Percentiles rank a stretch among this genome's conserved stretches.
phyloP scores from a whole-genome alignment of 257 asterid genomes.

The Leonotis leonurus region DNA sequence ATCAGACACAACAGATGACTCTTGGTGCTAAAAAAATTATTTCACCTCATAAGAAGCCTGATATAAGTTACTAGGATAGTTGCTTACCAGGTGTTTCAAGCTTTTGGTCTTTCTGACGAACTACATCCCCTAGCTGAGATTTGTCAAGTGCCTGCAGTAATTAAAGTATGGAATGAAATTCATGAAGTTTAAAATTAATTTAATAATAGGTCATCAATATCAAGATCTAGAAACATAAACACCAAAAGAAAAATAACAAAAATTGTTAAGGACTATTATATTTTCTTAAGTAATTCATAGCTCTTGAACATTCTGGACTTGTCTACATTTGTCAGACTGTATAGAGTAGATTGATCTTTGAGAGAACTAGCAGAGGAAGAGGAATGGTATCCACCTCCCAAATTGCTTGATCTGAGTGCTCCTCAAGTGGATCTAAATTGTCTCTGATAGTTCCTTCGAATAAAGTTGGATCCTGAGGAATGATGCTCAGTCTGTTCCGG shows the following conservation, averaged over 20 bases:
- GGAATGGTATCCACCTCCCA: slow-evolving; percentile 59
- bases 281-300: neutral
- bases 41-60: neutral
- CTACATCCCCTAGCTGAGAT: slow-evolving; percentile 86
- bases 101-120: slow-evolving; percentile 75
- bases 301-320: neutral
- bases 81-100: slow-evolving; percentile 75
- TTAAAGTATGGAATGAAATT: neutral
- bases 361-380: neutral
- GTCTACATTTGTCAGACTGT: neutral
- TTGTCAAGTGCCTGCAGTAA: slow-evolving; percentile 76
- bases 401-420: slow-evolving; percentile 75
- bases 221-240: neutral
- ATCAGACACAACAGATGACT: neutral
- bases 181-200: no score
- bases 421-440: slow-evolving; percentile 87
- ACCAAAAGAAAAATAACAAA: no score
- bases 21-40: neutral
- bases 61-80: neutral
- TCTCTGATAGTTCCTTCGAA: slow-evolving; percentile 94
- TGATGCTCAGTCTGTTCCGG: slow-evolving; percentile 81
- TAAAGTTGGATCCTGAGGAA: slow-evolving; percentile 94
- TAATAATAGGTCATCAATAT: neutral
- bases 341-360: neutral
- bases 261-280: neutral